These are phyloP conservation scores for Fusarium liriodendri DNA, from an alignment of 2,329 filamentous ascomycete genomes.

Conservation along the genomic window DNA sequence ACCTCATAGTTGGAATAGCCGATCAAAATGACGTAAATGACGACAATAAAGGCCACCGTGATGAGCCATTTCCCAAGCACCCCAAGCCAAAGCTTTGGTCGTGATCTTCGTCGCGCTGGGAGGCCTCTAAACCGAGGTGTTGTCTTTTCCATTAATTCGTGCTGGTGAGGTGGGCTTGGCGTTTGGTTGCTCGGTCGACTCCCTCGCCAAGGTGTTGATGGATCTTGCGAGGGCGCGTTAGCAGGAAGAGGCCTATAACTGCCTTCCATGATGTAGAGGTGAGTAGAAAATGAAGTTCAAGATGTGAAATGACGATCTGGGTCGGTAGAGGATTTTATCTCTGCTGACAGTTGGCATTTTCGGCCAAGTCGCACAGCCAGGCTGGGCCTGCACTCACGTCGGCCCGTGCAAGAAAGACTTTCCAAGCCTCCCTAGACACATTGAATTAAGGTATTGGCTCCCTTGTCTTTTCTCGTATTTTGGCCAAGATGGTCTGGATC, in stretches of 20 bases:
- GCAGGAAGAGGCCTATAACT: background rate
- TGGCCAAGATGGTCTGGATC: background rate
- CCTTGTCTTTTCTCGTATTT: background rate
- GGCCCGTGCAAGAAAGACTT: background rate
- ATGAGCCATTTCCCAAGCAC: slow-evolving; percentile 20
- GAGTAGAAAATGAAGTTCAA: background rate
- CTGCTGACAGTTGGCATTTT: background rate
- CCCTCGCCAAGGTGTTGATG: background rate
- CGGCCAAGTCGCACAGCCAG: background rate
- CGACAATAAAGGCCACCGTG: slow-evolving; percentile 6
- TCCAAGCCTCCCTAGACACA: background rate
- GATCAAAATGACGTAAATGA: slow-evolving; percentile 7
- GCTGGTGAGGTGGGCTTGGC: background rate
- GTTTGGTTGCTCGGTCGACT: background rate
- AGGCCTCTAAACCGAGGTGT: slow-evolving; percentile 3
- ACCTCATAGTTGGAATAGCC: slow-evolving; percentile 15
- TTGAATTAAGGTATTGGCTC: background rate
- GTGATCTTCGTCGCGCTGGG: background rate
- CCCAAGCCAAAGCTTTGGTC: slow-evolving; percentile 2
- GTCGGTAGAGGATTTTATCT: background rate
- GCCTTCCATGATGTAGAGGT: background rate
- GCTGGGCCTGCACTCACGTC: background rate
- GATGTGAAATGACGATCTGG: too few species aligned
- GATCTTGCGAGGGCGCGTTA: background rate
- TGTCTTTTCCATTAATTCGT: background rate